Conservation (phyloP, 2,329 filamentous ascomycete species). For the Emergomyces africanus region DNA sequence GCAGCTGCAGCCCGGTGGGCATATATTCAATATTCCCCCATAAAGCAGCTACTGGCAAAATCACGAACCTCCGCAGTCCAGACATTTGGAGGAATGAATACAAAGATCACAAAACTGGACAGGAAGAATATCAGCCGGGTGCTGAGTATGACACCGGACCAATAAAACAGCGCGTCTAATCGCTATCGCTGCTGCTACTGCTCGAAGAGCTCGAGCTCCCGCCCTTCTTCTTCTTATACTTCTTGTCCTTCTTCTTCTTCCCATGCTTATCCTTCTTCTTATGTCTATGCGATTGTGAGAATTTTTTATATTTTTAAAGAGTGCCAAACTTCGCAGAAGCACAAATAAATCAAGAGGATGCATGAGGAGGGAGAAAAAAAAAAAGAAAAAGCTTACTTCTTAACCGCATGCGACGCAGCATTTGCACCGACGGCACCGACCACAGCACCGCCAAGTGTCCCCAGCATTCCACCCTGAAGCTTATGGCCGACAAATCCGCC, state of each 20-base stretch:
- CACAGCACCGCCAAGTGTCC: slow-evolving; percentile 22
- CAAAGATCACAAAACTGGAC: neutral
- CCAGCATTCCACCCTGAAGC: slow-evolving; percentile 22
- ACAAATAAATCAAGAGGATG: neutral
- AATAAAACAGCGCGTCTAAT: slow-evolving; percentile 3
- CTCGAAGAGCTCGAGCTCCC: slow-evolving; percentile 14
- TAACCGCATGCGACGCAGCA: slow-evolving; percentile 13
- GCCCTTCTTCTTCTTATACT: slow-evolving; percentile 8
- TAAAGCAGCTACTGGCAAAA: neutral
- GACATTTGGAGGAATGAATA: neutral
- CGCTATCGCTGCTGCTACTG: slow-evolving; percentile 10
- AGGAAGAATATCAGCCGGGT: neutral
- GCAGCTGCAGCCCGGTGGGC: neutral
- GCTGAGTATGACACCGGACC: neutral
- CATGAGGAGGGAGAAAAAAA: neutral
- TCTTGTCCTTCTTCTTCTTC: slow-evolving; percentile 13
- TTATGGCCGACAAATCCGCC: slow-evolving; percentile 26
- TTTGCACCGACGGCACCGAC: slow-evolving; percentile 23
- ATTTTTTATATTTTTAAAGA: neutral
- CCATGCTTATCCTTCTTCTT: slow-evolving; percentile 17
- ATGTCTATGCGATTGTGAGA: slow-evolving; percentile 7
- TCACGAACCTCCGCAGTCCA: neutral
- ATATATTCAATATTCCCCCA: neutral
- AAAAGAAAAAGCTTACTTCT: slow-evolving; percentile 15
- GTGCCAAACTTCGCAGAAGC: slow-evolving; percentile 3